Evolutionary conservation across 78 protist genomes (phyloP).

Genomic region (Cavenderia fasciculata): DNA sequence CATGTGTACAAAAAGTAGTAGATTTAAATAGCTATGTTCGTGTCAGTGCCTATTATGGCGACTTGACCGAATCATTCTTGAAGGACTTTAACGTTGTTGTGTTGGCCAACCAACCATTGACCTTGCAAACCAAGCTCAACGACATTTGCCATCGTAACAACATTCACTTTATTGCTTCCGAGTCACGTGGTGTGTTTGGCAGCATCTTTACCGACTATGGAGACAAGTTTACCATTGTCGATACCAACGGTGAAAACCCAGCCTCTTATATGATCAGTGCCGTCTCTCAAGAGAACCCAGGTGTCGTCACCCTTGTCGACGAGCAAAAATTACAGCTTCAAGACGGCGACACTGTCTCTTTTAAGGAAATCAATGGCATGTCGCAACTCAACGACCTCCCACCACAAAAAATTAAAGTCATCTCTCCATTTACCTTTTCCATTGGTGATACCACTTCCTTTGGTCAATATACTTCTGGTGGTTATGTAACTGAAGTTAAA

Average conservation of each 20-base stretch:
- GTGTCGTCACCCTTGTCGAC: conserved; percentile 88
- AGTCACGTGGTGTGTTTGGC: conserved; percentile 89
- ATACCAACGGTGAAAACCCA: conserved; percentile 93
- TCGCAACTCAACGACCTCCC: conserved; percentile 86
- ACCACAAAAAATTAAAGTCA: conserved; percentile 60
- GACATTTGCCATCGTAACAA: conserved; percentile 70
- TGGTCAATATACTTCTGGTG: conserved; percentile 84
- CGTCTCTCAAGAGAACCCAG: conserved; percentile 85
- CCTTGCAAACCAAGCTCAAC: conserved; percentile 59
- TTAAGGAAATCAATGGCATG: conserved; percentile 95
- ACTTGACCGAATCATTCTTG: conserved; percentile 65
- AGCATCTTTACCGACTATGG: conserved; percentile 94
- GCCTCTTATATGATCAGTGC: conserved; percentile 64
- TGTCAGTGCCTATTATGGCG: conserved; percentile 46
- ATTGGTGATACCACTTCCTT: conserved; percentile 88
- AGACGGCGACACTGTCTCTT: conserved; percentile 92
- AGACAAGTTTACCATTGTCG: conserved; percentile 81
- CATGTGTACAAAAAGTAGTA: conserved; percentile 78
- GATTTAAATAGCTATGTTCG: conserved; percentile 96
- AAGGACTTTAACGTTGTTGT: conserved; percentile 59
- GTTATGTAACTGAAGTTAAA: conserved; percentile 94
- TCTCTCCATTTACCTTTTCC: conserved; percentile 75
- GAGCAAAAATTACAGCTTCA: conserved; percentile 88
- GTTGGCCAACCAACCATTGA: conserved; percentile 72
- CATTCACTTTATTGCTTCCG: conserved; percentile 71